Percentiles rank a stretch among this genome's conserved stretches.
Evolutionary conservation across 495 filamentous ascomycete genomes (phyloP).

Genomic region (Neurospora discreta): DNA sequence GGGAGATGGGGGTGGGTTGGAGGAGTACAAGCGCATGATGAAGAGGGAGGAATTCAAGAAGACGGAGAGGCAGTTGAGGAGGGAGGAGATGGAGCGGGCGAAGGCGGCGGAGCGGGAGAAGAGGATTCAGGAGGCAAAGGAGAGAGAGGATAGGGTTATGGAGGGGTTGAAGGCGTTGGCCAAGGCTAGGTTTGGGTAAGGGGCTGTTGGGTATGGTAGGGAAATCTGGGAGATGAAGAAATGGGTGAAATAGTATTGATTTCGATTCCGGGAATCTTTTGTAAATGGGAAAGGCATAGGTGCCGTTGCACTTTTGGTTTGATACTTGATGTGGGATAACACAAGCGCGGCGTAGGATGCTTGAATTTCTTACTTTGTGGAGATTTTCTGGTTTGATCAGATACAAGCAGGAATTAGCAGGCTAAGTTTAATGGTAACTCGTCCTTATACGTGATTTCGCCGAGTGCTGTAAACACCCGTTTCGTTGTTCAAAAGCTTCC

Average conservation of each 20-base stretch:
- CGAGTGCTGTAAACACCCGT: not conserved
- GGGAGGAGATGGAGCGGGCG: conserved; percentile 52
- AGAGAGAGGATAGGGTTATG: conserved; percentile 57
- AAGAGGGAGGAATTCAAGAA: conserved; percentile 44
- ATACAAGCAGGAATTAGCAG: not conserved
- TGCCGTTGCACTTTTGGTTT: too few relatives aligned
- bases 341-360: not conserved
- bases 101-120: conserved; percentile 53
- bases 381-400: not conserved
- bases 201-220: not conserved
- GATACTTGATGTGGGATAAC: too few relatives aligned
- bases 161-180: conserved; percentile 54
- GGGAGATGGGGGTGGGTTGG: conserved; percentile 35
- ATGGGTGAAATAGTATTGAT: not conserved
- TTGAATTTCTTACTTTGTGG: not conserved
- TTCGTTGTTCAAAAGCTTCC: not conserved
- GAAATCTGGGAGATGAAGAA: not conserved
- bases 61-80: conserved; percentile 52
- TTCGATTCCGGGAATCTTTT: too few relatives aligned
- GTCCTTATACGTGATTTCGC: not conserved
- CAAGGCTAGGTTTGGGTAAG: conserved; percentile 44
- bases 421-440: too few relatives aligned
- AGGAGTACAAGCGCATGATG: conserved; percentile 46
- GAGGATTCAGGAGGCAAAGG: conserved; percentile 40
- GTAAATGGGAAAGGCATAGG: not conserved